These are phyloP conservation scores for Phytophthora colocasiae DNA, from an alignment of 352 stramenopile genomes.

Conservation along the genomic window DNA sequence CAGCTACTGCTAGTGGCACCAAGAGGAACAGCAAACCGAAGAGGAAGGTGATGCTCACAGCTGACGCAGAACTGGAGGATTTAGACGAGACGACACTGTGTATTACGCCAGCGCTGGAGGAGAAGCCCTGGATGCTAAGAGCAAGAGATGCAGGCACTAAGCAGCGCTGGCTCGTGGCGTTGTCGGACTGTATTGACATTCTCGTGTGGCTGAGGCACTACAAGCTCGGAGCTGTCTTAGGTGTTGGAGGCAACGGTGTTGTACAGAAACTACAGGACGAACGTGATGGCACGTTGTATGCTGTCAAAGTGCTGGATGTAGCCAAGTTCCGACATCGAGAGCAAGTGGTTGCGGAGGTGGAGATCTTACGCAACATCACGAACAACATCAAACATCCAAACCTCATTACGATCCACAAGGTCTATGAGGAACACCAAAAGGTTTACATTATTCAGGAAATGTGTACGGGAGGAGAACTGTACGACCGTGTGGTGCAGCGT, in stretches of 20 bases:
- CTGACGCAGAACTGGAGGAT: slow-evolving; percentile 59
- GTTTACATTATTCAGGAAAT: slow-evolving; percentile 84
- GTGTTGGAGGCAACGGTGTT: slow-evolving; percentile 78
- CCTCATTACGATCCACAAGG: slow-evolving; percentile 82
- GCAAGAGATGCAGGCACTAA: slow-evolving; percentile 59
- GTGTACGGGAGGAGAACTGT: slow-evolving; percentile 76
- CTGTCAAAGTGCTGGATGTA: slow-evolving; percentile 81
- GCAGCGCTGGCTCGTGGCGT: slow-evolving; percentile 64
- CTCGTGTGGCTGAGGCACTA: slow-evolving; percentile 80
- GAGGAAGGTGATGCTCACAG: slow-evolving; percentile 65
- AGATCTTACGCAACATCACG: slow-evolving; percentile 85
- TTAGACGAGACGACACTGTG: slow-evolving; percentile 64
- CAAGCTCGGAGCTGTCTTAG: slow-evolving; percentile 63
- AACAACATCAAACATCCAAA: slow-evolving; percentile 84
- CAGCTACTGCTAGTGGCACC: slow-evolving; percentile 13
- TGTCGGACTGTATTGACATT: slow-evolving; percentile 84
- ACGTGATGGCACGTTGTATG: slow-evolving; percentile 57
- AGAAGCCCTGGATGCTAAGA: slow-evolving; percentile 74
- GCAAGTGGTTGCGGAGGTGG: slow-evolving; percentile 73
- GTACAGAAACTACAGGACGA: slow-evolving; percentile 73
- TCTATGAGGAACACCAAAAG: slow-evolving; percentile 85
- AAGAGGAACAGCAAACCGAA: slow-evolving; percentile 43
- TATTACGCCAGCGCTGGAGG: slow-evolving; percentile 50
- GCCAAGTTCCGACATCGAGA: slow-evolving; percentile 80
- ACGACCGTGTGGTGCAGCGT: slow-evolving; percentile 74